These are phyloP conservation scores for Phytopythium montanum DNA, from an alignment of 352 stramenopile genomes.

Conservation along the genomic window DNA sequence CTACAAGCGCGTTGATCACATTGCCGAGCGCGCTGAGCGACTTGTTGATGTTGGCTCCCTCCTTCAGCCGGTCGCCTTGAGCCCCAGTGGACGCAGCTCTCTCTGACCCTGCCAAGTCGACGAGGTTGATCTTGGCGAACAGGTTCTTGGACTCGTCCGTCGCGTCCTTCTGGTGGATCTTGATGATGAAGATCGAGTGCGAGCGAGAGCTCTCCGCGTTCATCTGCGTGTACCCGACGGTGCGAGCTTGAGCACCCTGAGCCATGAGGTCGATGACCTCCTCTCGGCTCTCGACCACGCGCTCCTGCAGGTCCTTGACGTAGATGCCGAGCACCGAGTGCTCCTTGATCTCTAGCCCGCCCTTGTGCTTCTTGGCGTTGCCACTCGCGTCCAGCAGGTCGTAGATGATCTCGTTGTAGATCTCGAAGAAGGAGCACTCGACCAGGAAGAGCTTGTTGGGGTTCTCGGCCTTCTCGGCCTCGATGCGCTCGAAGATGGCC, in stretches of 20 bases:
- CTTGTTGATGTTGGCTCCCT: constrained; percentile 95
- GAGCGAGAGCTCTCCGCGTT: constrained; percentile 91
- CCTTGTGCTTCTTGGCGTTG: constrained; percentile 86
- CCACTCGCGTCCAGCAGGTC: constrained; percentile 89
- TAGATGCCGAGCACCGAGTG: constrained; percentile 94
- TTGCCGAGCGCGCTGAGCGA: constrained; percentile 90
- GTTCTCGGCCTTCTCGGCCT: constrained; percentile 51
- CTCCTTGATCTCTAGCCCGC: constrained; percentile 92
- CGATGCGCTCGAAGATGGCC: constrained; percentile 87
- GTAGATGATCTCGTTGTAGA: constrained; percentile 96
- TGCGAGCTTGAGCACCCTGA: constrained; percentile 58
- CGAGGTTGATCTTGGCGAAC: constrained; percentile 93
- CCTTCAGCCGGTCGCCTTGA: constrained; percentile 87
- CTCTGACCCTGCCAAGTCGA: constrained; percentile 92
- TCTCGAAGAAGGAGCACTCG: constrained; percentile 94
- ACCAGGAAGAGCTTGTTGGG: constrained; percentile 87
- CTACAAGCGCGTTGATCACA: constrained; percentile 92
- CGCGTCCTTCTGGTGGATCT: constrained; percentile 91
- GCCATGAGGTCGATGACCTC: constrained; percentile 83
- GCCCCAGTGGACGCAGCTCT: constrained; percentile 89
- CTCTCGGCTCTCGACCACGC: constrained; percentile 84
- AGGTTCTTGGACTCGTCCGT: constrained; percentile 83
- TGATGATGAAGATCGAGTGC: constrained; percentile 96
- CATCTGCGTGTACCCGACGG: constrained; percentile 90
- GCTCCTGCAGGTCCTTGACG: constrained; percentile 89